phyloP scores from a whole-genome alignment of 352 stramenopile genomes.

The Pythium sukuiense region DNA sequence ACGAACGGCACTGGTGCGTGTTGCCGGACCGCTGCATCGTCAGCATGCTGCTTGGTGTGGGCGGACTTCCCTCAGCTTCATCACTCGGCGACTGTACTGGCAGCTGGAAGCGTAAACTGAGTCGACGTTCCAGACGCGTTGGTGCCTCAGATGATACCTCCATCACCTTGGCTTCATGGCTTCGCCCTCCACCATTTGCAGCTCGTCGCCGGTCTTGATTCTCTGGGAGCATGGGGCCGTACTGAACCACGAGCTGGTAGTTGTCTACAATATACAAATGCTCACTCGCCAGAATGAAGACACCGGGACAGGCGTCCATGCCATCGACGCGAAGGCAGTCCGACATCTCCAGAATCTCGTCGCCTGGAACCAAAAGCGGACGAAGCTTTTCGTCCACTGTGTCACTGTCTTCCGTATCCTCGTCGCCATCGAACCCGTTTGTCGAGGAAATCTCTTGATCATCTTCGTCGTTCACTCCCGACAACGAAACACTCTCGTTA shows the following conservation, averaged over 20 bases:
- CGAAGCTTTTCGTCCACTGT: conserved; percentile 66
- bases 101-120: conserved; percentile 43
- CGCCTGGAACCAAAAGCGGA: conserved; percentile 58
- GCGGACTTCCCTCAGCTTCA: neutral
- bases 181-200: neutral
- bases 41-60: conserved; percentile 22
- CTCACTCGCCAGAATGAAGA: conserved; percentile 68
- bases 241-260: conserved; percentile 42
- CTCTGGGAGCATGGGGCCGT: conserved; percentile 20
- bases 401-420: conserved; percentile 20
- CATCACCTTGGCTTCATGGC: conserved; percentile 33
- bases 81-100: conserved; percentile 10
- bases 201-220: neutral
- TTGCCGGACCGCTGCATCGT: conserved; percentile 37
- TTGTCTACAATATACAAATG: conserved; percentile 78
- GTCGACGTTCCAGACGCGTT: conserved; percentile 51
- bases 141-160: conserved; percentile 50
- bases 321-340: conserved; percentile 74
- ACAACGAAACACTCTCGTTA: conserved; percentile 5
- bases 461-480: conserved; percentile 22
- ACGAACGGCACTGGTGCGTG: conserved; percentile 68
- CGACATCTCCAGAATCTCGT: conserved; percentile 66
- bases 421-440: conserved; percentile 13
- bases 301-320: conserved; percentile 73
- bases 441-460: conserved; percentile 23